These are phyloP conservation scores for Colletotrichum sp. DNA, from an alignment of 2,329 filamentous ascomycete genomes.

Conservation along the genomic window DNA sequence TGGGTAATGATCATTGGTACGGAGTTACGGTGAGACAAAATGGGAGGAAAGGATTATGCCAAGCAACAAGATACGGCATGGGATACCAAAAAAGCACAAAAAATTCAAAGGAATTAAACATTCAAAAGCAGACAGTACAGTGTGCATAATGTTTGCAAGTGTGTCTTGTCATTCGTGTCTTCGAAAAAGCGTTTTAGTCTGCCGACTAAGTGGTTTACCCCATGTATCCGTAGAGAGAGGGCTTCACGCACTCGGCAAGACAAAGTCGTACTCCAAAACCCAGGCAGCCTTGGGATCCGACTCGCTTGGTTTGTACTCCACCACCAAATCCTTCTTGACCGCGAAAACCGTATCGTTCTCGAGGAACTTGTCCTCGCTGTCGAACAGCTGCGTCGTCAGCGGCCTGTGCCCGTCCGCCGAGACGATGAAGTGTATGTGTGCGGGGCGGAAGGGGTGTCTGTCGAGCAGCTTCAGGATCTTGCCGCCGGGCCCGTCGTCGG, in stretches of 20 bases:
- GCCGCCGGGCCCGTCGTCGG: slow-evolving; percentile 33
- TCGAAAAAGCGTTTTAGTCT: neutral
- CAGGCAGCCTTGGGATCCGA: slow-evolving; percentile 26
- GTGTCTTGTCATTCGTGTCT: neutral
- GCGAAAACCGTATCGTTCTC: slow-evolving; percentile 38
- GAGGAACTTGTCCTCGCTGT: slow-evolving; percentile 60
- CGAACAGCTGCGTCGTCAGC: slow-evolving; percentile 70
- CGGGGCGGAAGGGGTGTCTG: slow-evolving; percentile 35
- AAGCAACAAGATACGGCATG: neutral
- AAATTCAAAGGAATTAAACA: neutral
- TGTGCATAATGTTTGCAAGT: accelerated
- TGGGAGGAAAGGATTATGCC: neutral
- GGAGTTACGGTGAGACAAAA: neutral
- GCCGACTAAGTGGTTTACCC: neutral
- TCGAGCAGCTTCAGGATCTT: slow-evolving; percentile 33
- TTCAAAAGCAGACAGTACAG: neutral
- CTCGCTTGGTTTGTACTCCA: slow-evolving; percentile 28
- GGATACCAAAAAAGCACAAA: neutral
- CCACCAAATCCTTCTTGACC: slow-evolving; percentile 36
- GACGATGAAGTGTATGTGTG: slow-evolving; percentile 37
- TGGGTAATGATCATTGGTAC: neutral
- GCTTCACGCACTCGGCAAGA: slow-evolving; percentile 3
- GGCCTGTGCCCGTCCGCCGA: slow-evolving; percentile 62
- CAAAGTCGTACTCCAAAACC: slow-evolving; percentile 30
- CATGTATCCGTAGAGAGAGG: neutral